Conservation (phyloP, 371 early-diverging fungal genomes). For the Rozella allomycis region DNA sequence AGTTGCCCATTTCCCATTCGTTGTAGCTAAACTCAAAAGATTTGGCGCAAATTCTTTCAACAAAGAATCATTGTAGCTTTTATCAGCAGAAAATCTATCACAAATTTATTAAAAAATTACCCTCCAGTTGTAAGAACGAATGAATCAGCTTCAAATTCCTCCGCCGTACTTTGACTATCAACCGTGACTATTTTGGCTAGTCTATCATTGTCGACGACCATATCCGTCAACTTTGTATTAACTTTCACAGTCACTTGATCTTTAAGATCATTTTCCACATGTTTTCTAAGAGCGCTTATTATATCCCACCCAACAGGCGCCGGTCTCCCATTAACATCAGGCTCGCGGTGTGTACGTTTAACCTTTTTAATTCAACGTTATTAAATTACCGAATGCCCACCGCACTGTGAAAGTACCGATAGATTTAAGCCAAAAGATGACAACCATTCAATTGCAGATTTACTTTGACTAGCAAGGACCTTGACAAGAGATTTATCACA, state of each 20-base stretch:
- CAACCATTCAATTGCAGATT: slow-evolving; percentile 79
- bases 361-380: no score
- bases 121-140: slow-evolving; percentile 85
- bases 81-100: no score
- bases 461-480: slow-evolving; percentile 60
- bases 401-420: slow-evolving; percentile 65
- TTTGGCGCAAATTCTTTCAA: slow-evolving; percentile 43
- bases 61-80: slow-evolving; percentile 20
- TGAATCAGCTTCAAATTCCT: no score
- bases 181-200: no score
- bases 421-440: slow-evolving; percentile 61
- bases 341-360: slow-evolving; percentile 19
- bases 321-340: slow-evolving; percentile 25
- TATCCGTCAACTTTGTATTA: no score
- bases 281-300: slow-evolving; percentile 1
- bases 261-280: no score
- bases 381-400: slow-evolving; percentile 44
- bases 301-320: slow-evolving; percentile 44
- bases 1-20: slow-evolving; percentile 84
- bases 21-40: slow-evolving; percentile 44
- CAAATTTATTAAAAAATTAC: no score
- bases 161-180: no score
- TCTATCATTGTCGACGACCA: no score
- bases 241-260: no score
- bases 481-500: slow-evolving; percentile 60